Conservation (phyloP, 2,329 filamentous ascomycete genomes). For the Alternaria brassicae region DNA sequence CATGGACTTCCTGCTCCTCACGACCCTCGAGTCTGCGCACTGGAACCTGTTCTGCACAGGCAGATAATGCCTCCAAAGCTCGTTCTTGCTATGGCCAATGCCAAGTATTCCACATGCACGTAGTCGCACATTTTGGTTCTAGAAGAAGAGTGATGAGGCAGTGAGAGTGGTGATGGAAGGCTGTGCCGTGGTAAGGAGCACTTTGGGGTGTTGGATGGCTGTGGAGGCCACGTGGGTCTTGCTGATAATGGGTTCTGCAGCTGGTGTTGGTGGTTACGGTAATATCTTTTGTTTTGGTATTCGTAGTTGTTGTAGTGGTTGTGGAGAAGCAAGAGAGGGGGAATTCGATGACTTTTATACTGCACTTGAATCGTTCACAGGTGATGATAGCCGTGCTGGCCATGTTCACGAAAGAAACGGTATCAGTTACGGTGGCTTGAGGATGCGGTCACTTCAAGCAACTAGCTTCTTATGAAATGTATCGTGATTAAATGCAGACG, state of each 20-base stretch:
- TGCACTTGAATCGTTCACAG: neutral
- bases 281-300: neutral
- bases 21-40: neutral
- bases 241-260: neutral
- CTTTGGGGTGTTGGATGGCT: rapidly evolving
- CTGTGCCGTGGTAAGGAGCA: neutral
- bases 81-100: neutral
- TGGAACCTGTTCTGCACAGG: neutral
- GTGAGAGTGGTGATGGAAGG: neutral
- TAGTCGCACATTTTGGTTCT: neutral
- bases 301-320: neutral
- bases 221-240: too few relatives aligned
- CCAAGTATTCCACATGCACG: neutral
- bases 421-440: neutral
- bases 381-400: neutral
- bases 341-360: neutral
- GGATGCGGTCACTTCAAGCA: neutral
- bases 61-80: neutral
- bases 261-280: neutral
- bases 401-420: too few relatives aligned
- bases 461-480: neutral
- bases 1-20: neutral
- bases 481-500: neutral
- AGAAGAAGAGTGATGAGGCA: neutral
- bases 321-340: neutral